Conservation (phyloP, 805 yeast genomes). For the Isabelozyma gotoi region DNA sequence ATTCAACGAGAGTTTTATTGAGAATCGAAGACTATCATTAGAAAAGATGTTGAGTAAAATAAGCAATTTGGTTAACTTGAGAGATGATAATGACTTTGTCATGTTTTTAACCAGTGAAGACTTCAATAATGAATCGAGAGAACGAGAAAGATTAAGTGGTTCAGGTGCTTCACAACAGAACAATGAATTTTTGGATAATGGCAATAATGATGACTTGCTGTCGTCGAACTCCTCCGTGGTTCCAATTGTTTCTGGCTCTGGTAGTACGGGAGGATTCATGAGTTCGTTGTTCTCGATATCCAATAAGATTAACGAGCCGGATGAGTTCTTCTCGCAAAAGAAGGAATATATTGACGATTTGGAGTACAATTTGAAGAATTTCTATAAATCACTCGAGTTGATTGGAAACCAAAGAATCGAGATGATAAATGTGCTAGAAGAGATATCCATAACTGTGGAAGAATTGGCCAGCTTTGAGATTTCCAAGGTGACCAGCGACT, state of each 20-base stretch:
- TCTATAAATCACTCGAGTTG: slow-evolving; percentile 69
- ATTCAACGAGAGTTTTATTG: slow-evolving; percentile 86
- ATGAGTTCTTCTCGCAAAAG: slow-evolving; percentile 71
- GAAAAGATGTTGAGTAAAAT: slow-evolving; percentile 83
- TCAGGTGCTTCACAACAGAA: slow-evolving; percentile 45
- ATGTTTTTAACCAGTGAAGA: slow-evolving; percentile 76
- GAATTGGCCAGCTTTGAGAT: slow-evolving; percentile 75
- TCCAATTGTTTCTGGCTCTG: slow-evolving; percentile 9
- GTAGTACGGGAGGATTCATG: slow-evolving; percentile 51
- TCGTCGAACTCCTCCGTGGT: slow-evolving; percentile 19
- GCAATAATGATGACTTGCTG: slow-evolving; percentile 30
- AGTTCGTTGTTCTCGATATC: slow-evolving; percentile 70
- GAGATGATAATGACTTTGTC: slow-evolving; percentile 71
- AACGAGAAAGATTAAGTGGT: slow-evolving; percentile 62
- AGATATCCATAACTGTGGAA: slow-evolving; percentile 53
- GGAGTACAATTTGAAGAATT: slow-evolving; percentile 68
- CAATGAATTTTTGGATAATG: slow-evolving; percentile 36
- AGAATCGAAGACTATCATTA: slow-evolving; percentile 76
- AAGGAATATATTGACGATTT: slow-evolving; percentile 66
- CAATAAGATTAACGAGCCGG: slow-evolving; percentile 72
- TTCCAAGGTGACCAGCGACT: slow-evolving; percentile 59
- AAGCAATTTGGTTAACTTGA: slow-evolving; percentile 53
- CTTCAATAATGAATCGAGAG: slow-evolving; percentile 66
- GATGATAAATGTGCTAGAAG: slow-evolving; percentile 65
- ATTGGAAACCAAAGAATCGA: slow-evolving; percentile 77